Base-by-base conservation (phyloP, 345 rosid genomes). In the Populus pruinosa region DNA sequence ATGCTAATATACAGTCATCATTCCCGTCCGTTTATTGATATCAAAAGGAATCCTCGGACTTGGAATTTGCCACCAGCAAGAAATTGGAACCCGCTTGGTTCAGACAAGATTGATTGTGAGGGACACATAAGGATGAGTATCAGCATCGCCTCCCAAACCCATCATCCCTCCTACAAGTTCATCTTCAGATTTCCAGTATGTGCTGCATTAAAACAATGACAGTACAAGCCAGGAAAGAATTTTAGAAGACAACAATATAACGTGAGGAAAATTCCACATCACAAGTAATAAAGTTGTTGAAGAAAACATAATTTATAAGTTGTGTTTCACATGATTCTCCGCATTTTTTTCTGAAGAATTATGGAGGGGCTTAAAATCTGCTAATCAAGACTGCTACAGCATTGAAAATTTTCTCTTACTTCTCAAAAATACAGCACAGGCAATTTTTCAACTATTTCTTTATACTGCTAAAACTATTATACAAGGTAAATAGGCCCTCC, bases 121-220 rank as follows among this genome's bases (percentile, higher is more conserved):
- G 76, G 95, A 94, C 75, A 94, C 97, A 16, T 96, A 96, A 0
- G 98, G 95, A 82, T 96, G 80, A 18, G 90, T 41, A 71, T 92
- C 99, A 0, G 87, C 83, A 25, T 96, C 99, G 12, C 95, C 97
- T 43, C 89, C 98, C 53, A 94, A 82, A 72, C 92, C 97, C 35
- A 86, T 91, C 88, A 94, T 87, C 36, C 87, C 93, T 2, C 76
- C 83, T 83, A 92, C 98, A 3, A 70, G 87, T 65, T 96, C 99
- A 53, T 96, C 98, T 80, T 90, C 99, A 27, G 92, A 76, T 87
- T 92, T 92, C 99, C 99, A 96, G 90, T 72, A 92, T 55, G 84
- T 76, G 87, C 99, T 96, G 96, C 89, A 86, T 68, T 73, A 39
- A 29, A 55, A 25, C 10, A 62, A 18, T 3, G 29, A 63, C 20